Evolutionary conservation across 192 early-diverging fungal genomes (phyloP), one percentile per base, ranked within the genome.

Genomic region (Backusella sp.): DNA sequence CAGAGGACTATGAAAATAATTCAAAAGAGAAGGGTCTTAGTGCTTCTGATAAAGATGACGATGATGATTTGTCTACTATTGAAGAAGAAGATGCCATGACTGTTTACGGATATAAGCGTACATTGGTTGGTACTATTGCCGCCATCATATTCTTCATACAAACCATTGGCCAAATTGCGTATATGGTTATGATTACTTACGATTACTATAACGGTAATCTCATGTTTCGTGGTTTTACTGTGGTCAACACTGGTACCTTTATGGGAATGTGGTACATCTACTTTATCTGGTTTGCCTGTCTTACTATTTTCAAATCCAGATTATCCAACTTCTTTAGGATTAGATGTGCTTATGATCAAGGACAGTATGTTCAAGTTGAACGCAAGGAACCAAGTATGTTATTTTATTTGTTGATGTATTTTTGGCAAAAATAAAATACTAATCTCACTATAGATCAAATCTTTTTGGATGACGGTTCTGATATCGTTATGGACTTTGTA

Each of bases 281-380:
- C 42, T 82, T 85, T 66, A 78, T 85, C 53, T 74, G 83, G 82
- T 76, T 90, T 35, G 79, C 86, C 1, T 46, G 67, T 23, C 68
- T 86, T 39, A 83, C 77, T 15, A 59, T 85, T 6, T 78, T 80
- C 77, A 84, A 82, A 56, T 76, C 76, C 69, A 82, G 77, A 3
- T 49, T 90, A 6, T 76, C 78, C 66, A 87, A 86, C 75, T 89
- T 84, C 44, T 87, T 86, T 76, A 86, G 89, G 35, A 83, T 90
- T 34, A 84, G 79, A 65, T 83, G 82, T 14, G 59, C 73, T 28
- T 82, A 83, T n/a, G 49, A 76, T 26, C 36, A 83, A 52, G 86
- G 79, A 26, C 46, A 83, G 42, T 84, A 79, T 66, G 83, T 89
- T 12, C 84, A 84, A 72, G 83, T 89, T 32, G 86, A 87, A 78